These are phyloP conservation scores for Phyllosticta citrichinensis DNA, from an alignment of 2,329 filamentous ascomycete species.

Conservation along the genomic window DNA sequence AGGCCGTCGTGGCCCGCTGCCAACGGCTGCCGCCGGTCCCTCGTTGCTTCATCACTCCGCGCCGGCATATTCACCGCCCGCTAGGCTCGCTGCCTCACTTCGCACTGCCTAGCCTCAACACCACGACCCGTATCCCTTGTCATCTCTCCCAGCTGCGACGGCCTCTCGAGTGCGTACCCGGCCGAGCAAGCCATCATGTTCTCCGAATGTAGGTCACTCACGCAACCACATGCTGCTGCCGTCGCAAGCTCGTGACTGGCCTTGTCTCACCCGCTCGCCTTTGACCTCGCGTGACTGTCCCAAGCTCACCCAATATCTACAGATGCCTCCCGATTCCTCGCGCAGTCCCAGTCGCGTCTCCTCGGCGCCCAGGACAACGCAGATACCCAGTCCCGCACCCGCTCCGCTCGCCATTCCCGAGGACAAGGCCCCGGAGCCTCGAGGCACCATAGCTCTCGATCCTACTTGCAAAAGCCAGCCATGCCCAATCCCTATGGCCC, in stretches of 20 bases:
- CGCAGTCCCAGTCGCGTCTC: conserved; percentile 88
- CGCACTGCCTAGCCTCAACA: not conserved
- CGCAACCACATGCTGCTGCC: conserved; percentile 25
- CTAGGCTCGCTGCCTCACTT: not conserved
- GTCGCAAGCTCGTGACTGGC: conserved; percentile 17
- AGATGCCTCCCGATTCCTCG: conserved; percentile 96
- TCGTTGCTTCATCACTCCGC: not conserved
- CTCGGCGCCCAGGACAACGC: conserved; percentile 48
- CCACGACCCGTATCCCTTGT: not conserved
- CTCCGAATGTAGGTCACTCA: conserved; percentile 68
- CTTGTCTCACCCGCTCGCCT: conserved; percentile 17
- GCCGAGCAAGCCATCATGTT: conserved; percentile 48
- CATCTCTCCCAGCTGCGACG: conserved; percentile 5
- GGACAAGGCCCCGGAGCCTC: conserved; percentile 39
- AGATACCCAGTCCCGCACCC: conserved; percentile 26
- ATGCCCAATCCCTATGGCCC: conserved; percentile 70
- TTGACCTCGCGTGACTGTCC: conserved; percentile 34
- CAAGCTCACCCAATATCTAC: conserved; percentile 16
- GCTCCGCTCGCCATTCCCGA: conserved; percentile 33
- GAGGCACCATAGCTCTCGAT: conserved; percentile 39
- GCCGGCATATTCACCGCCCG: not conserved
- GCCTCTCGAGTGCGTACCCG: conserved; percentile 5
- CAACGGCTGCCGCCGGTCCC: not conserved
- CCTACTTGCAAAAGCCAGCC: conserved; percentile 39
- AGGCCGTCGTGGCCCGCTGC: not conserved